These are phyloP conservation scores for Solidago caesia DNA, from an alignment of 129 eudicot genomes.

Conservation along the genomic window DNA sequence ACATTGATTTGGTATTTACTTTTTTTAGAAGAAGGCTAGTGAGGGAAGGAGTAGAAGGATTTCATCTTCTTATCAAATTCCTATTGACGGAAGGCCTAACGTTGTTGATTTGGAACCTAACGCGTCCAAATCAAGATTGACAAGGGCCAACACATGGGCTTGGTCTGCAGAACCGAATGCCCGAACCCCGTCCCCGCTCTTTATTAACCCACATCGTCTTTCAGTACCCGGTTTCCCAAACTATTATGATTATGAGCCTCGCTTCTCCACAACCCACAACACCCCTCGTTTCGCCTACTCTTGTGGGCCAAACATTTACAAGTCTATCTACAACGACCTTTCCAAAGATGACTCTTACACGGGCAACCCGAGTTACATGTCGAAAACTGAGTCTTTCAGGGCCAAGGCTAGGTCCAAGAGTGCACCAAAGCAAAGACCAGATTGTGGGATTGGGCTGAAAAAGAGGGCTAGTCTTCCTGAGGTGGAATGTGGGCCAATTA, in stretches of 20 bases:
- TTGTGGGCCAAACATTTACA: slow-evolving; percentile 41
- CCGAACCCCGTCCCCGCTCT: slow-evolving; percentile 41
- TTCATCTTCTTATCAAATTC: slow-evolving; percentile 51
- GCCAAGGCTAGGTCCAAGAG: slow-evolving; percentile 75
- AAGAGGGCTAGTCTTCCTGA: slow-evolving; percentile 49
- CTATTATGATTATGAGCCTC: slow-evolving; percentile 32
- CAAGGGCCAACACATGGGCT: slow-evolving; percentile 48
- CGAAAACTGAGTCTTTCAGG: slow-evolving; percentile 69
- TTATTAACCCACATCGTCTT: slow-evolving; percentile 9
- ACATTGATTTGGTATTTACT: not conserved
- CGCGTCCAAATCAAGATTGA: slow-evolving; percentile 53
- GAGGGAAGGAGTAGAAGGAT: slow-evolving; percentile 64
- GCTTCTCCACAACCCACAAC: slow-evolving; percentile 70
- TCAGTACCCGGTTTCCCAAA: slow-evolving; percentile 13
- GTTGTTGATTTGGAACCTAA: slow-evolving; percentile 55
- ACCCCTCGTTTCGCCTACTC: slow-evolving; percentile 60
- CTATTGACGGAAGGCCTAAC: slow-evolving; percentile 43
- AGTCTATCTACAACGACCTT: slow-evolving; percentile 46
- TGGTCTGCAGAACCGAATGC: slow-evolving; percentile 33
- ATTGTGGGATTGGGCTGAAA: slow-evolving; percentile 39
- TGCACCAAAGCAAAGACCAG: slow-evolving; percentile 79
- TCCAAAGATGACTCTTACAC: slow-evolving; percentile 44
- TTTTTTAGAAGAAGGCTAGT: slow-evolving; percentile 44
- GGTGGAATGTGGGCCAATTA: slow-evolving; percentile 55
- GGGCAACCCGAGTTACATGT: slow-evolving; percentile 67